phyloP scores from a whole-genome alignment of 106 monocot species.

The Acanthochlamys bracteata region DNA sequence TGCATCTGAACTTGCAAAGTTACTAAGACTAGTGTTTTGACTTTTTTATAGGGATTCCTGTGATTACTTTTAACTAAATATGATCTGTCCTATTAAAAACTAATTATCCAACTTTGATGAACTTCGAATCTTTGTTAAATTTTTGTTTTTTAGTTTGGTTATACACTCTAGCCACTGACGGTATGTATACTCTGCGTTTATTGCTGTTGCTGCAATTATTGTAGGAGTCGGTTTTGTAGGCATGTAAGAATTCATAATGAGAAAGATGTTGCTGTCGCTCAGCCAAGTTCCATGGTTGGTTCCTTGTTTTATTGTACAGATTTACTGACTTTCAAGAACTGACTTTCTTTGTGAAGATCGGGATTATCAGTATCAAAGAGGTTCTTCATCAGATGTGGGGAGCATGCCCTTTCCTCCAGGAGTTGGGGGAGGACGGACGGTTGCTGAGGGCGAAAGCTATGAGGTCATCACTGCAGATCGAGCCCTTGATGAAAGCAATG shows the following conservation, averaged over 20 bases:
- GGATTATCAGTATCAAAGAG: constrained; percentile 66
- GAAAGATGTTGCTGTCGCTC: constrained; percentile 9
- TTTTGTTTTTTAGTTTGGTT: too few relatives aligned
- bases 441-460: constrained; percentile 49
- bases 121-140: too few relatives aligned
- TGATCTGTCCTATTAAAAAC: too few relatives aligned
- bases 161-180: too few relatives aligned
- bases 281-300: constrained; percentile 30
- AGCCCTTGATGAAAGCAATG: constrained; percentile 89
- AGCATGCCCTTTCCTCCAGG: constrained; percentile 96
- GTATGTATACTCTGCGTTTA: background rate
- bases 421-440: constrained; percentile 57
- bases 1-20: too few relatives aligned
- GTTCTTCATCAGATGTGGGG: constrained; percentile 52
- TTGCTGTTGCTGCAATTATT: constrained; percentile 1
- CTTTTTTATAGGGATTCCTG: too few relatives aligned
- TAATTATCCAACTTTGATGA: too few relatives aligned
- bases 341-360: constrained; percentile 76
- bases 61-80: too few relatives aligned
- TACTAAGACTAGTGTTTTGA: too few relatives aligned
- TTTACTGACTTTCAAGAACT: constrained; percentile 60
- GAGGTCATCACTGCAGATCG: constrained; percentile 79
- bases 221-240: background rate
- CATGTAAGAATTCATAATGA: constrained; percentile 4
- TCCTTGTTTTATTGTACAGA: constrained; percentile 21